phyloP scores from a whole-genome alignment of 257 asterid species.

The Nicotiana sylvestris region DNA sequence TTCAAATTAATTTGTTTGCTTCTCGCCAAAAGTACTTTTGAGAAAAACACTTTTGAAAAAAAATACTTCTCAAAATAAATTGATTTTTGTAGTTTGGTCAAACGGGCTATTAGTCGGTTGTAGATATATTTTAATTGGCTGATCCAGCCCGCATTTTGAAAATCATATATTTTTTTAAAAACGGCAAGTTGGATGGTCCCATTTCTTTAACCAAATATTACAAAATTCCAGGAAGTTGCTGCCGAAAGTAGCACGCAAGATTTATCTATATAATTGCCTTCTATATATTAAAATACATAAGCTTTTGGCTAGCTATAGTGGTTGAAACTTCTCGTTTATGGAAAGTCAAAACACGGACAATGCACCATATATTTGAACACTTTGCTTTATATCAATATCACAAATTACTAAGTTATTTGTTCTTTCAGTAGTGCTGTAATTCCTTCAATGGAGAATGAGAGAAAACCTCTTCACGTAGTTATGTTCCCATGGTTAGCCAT shows the following conservation, averaged over 20 bases:
- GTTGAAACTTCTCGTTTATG: not conserved
- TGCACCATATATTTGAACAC: not conserved
- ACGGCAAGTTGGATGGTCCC: not conserved
- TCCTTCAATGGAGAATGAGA: constrained; percentile 42
- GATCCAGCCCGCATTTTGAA: no score
- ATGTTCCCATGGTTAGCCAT: constrained; percentile 94
- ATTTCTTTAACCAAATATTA: not conserved
- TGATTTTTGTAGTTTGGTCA: no score
- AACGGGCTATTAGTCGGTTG: no score
- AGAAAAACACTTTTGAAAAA: no score
- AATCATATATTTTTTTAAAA: no score
- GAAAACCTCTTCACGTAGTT: constrained; percentile 51
- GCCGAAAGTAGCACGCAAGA: not conserved
- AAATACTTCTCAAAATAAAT: no score
- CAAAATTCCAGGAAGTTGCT: not conserved
- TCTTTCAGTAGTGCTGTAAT: not conserved
- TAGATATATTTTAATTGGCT: no score
- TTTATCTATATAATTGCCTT: not conserved
- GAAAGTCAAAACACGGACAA: not conserved
- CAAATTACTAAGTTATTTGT: not conserved
- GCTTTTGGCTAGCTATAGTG: not conserved
- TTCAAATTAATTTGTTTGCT: no score
- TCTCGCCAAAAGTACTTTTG: no score
- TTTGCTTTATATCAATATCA: not conserved
- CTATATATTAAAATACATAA: not conserved